Base-by-base conservation (phyloP, 306 rosid genomes). In the Clitoria ternatea region DNA sequence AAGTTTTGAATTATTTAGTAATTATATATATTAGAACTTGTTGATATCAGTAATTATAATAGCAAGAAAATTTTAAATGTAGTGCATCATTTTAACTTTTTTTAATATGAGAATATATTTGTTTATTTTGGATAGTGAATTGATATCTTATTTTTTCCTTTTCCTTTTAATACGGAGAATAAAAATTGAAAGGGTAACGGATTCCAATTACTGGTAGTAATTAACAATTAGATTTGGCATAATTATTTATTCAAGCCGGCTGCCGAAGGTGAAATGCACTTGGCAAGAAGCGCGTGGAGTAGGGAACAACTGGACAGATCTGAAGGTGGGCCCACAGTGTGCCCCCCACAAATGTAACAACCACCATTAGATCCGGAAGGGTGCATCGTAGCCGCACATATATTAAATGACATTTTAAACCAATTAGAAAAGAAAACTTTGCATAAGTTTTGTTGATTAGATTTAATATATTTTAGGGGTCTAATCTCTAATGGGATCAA, bases 311-410 rank as follows among this genome's bases (percentile, higher is more conserved):
- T 66, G 83, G 95, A 79, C 96, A 85, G 88, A 86, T 88, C 83
- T 82, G 27, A 49, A 19, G 30, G 56, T 80, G 88, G 88, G 66
- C 79, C 92, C 82, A 72, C 6, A 3, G 5, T 54, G 59, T 90
- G 83, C 81, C 84, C 87, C 88, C 88, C 85, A 74, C 76, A 60
- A 72, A 36, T 40, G 82, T 64, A 85, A 86, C 96, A 72, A 49
- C n/a, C 72, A 86, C 96, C 96, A 82, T 82, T 68, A 48, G 96
- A 90, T 92, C 85, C 85, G 83, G 86, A 44, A 77, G 42, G 74
- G 27, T 78, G 83, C 84, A 88, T 90, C 98, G 6, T 19, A 77
- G 79, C 88, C 93, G 84, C 90, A 75, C 79, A 82, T 66, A 72
- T 42, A 76, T 84, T 69, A 26, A 59, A 81, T 57, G 45, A 50